Percentiles rank a stretch among this genome's conserved stretches.
phyloP scores from a whole-genome alignment of 2,329 filamentous ascomycete species.

The Drechslerella coelobrocha region DNA sequence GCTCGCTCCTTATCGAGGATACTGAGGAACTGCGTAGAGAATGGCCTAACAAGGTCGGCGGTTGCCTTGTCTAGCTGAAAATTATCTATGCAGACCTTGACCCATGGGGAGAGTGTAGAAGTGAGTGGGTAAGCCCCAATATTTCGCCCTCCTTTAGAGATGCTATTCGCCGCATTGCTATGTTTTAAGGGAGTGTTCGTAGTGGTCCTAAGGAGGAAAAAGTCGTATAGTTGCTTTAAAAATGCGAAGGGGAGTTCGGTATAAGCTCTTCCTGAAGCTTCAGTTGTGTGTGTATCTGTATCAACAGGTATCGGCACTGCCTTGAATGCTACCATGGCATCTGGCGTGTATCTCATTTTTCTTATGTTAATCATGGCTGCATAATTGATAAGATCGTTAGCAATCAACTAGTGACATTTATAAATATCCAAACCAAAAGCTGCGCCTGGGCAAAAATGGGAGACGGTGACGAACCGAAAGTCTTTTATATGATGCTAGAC shows the following conservation, averaged over 20 bases:
- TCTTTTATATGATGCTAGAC: not conserved
- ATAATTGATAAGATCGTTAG: not conserved
- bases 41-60: not conserved
- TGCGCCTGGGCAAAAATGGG: not conserved
- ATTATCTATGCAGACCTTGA: not conserved
- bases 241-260: not conserved
- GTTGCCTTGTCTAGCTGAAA: not conserved
- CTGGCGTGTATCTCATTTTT: constrained; percentile 1
- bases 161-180: not conserved
- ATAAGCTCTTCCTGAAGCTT: not conserved
- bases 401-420: not conserved
- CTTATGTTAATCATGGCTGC: not conserved
- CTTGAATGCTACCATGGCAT: not conserved
- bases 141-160: not conserved
- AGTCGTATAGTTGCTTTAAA: not conserved
- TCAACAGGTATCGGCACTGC: not conserved
- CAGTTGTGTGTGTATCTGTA: not conserved
- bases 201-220: not conserved
- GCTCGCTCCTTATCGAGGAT: not conserved
- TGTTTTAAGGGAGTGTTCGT: not conserved
- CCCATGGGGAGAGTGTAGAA: not conserved
- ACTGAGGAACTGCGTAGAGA: not conserved
- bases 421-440: not conserved
- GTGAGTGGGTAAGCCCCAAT: not conserved
- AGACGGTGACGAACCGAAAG: not conserved